These are phyloP conservation scores for Paecilomyces dactylethromorphus DNA, from an alignment of 2,329 filamentous ascomycete genomes.

Conservation along the genomic window DNA sequence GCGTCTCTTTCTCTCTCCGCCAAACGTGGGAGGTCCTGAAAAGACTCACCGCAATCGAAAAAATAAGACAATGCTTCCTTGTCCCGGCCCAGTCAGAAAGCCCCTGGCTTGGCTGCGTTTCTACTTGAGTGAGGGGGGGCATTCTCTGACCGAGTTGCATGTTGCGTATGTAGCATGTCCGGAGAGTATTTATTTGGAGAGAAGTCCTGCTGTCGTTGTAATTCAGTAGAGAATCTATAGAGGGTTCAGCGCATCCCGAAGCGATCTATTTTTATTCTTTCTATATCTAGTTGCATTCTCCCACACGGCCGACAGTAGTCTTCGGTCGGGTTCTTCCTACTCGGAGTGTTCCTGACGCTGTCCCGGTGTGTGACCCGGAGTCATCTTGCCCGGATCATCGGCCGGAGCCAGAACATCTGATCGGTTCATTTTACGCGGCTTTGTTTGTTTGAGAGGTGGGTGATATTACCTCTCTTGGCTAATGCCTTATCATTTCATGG, in stretches of 20 bases:
- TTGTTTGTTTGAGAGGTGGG: neutral
- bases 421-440: neutral
- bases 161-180: neutral
- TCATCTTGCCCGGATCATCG: neutral
- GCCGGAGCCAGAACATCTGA: neutral
- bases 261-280: no score
- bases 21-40: neutral
- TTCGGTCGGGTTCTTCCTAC: neutral
- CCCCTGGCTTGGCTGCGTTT: neutral
- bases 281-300: no score
- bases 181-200: neutral
- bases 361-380: neutral
- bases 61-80: neutral
- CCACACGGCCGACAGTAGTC: neutral
- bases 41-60: neutral
- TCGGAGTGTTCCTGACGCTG: neutral
- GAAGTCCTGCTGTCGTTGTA: neutral
- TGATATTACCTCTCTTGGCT: slow-evolving; percentile 6
- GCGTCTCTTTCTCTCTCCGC: neutral
- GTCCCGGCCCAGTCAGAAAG: neutral
- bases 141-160: neutral
- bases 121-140: neutral
- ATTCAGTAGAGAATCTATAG: no score
- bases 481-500: neutral
- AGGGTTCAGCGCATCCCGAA: no score